Evolutionary conservation across 495 filamentous ascomycete species (phyloP), one percentile per base, ranked within the genome.

Genomic region (Annulohypoxylon maeteangense): DNA sequence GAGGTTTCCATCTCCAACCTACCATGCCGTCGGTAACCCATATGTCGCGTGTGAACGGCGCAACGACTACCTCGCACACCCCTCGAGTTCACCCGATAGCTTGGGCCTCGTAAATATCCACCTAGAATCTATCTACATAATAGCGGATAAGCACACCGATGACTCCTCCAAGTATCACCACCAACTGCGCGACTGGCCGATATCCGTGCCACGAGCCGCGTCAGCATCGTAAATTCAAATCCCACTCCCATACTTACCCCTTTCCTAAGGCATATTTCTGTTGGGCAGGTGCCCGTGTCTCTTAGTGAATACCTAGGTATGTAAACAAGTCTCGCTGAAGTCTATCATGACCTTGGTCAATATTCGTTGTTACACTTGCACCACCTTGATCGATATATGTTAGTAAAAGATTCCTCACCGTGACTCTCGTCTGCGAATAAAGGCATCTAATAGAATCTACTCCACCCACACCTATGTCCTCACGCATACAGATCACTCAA

Each of bases 181-280:
- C 6, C 50, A 11, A n/a, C 36, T 14, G 12, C 8, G 16, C n/a
- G 40, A 44, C 40, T 11, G n/a, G 20, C 56, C 42, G 16, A 45
- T 32, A 62, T 38, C 48, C 6, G 44, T 53, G n/a, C 54, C 22
- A 67, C 44, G 10, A 51, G 56, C 54, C 54, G 54, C 63, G 54
- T 59, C 63, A 67, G 45, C 54, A 31, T 45, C 20, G 22, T 36
- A 32, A 59, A n/a, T 14, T n/a, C 4, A 7, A 36, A 36, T 58
- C 16, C 22, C 44, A 29, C 14, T 8, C 22, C 38, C 1, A 11
- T 38, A 20, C 1, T 3, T 38, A 20, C 32, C n/a, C 8, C 8
- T 36, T 36, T 40, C 5, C 12, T 50, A 50, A 7, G 7, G 14
- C 40, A 44, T 6, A 14, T 42, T n/a, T n/a, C 14, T 5, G 4